Conservation (phyloP, 768 basidiomycete genomes). For the Pleurotus pulmonarius region DNA sequence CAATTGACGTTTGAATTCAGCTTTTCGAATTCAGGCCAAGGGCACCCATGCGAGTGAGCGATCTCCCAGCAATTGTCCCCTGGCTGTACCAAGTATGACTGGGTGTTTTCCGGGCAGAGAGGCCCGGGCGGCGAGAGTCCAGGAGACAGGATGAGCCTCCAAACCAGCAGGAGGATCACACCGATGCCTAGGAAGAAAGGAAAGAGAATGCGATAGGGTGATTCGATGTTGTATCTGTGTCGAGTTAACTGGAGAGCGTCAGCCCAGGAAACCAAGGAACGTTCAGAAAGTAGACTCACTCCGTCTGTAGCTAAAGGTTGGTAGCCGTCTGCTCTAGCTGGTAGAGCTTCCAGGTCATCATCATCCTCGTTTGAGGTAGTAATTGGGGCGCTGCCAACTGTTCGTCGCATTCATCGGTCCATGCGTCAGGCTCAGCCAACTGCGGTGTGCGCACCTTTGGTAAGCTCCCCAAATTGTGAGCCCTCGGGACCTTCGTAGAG, state of each 20-base stretch:
- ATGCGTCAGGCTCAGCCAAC: slow-evolving; percentile 6
- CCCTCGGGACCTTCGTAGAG: slow-evolving; percentile 60
- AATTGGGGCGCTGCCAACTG: slow-evolving; percentile 1
- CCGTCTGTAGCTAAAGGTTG: slow-evolving; percentile 47
- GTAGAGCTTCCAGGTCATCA: slow-evolving; percentile 55
- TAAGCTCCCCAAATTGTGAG: slow-evolving; percentile 58
- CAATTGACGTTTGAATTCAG: slow-evolving; percentile 54
- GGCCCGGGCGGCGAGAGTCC: slow-evolving; percentile 29
- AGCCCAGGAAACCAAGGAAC: background rate
- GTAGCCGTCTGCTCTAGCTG: slow-evolving; percentile 52
- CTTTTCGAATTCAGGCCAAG: slow-evolving; percentile 46
- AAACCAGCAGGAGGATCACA: slow-evolving; percentile 58
- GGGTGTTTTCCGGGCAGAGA: slow-evolving; percentile 34
- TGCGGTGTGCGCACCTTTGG: slow-evolving; percentile 34
- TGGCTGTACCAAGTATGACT: slow-evolving; percentile 44
- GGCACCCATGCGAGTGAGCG: slow-evolving; percentile 41
- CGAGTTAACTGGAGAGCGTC: slow-evolving; percentile 1
- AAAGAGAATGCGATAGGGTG: slow-evolving; percentile 55
- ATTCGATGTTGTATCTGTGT: slow-evolving; percentile 23
- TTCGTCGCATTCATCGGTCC: background rate
- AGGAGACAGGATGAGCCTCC: slow-evolving; percentile 52
- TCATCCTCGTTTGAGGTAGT: slow-evolving; percentile 18
- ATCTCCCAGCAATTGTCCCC: slow-evolving; percentile 71
- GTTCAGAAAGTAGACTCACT: slow-evolving; percentile 26
- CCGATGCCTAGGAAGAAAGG: slow-evolving; percentile 72